phyloP scores from a whole-genome alignment of 306 rosid genomes.

The Gynostemma pentaphyllum region DNA sequence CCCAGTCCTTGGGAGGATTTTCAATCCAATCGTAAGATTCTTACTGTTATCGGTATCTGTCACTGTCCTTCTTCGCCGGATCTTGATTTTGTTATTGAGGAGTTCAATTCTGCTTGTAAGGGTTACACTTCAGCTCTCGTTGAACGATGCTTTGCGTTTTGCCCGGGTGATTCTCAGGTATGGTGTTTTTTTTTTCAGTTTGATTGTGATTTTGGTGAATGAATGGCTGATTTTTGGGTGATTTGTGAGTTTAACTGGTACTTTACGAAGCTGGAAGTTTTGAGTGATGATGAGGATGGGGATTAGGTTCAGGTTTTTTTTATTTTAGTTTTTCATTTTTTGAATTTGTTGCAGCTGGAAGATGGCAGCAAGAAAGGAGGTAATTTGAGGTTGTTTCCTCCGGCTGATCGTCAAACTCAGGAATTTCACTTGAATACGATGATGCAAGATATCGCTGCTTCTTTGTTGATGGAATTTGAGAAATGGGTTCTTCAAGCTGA shows the following conservation, averaged over 20 bases:
- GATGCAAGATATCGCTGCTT: slow-evolving; percentile 97
- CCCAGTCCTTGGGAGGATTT: slow-evolving; percentile 96
- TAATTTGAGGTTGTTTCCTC: slow-evolving; percentile 82
- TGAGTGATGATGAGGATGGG: too few relatives aligned
- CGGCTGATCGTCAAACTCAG: slow-evolving; percentile 68
- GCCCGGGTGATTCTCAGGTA: slow-evolving; percentile 83
- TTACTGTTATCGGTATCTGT: slow-evolving; percentile 69
- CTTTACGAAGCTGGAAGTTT: background rate
- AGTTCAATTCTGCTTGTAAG: slow-evolving; percentile 37
- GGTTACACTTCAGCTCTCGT: slow-evolving; percentile 62
- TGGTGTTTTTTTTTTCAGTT: background rate
- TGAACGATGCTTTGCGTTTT: slow-evolving; percentile 81
- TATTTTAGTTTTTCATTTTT: background rate
- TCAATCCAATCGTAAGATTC: slow-evolving; percentile 80
- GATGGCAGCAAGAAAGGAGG: slow-evolving; percentile 72
- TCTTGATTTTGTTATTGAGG: slow-evolving; percentile 46
- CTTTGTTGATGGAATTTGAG: slow-evolving; percentile 88
- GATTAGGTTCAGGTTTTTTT: background rate
- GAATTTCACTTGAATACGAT: slow-evolving; percentile 85
- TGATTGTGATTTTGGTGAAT: background rate
- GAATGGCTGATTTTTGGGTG: background rate
- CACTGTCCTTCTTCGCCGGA: slow-evolving; percentile 92
- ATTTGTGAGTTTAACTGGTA: background rate
- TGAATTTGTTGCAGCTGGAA: slow-evolving; percentile 49
- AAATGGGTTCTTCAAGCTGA: slow-evolving; percentile 98